Conservation (phyloP, 352 stramenopile species). For the Globisporangium nunn region DNA sequence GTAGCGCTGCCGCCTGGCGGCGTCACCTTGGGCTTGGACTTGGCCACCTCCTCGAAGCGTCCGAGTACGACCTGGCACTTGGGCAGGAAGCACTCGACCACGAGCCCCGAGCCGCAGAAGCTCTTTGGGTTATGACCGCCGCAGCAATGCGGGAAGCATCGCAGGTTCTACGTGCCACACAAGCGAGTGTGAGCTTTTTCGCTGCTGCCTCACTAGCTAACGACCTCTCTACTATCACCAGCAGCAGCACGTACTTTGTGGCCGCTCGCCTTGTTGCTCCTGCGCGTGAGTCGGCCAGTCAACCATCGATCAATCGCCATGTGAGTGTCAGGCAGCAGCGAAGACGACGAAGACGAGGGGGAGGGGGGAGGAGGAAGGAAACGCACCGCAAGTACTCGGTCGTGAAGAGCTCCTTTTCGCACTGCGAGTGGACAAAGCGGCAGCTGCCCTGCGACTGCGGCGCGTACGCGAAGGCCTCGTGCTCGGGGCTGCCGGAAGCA, state of each 20-base stretch:
- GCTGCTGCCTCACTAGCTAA: too few species aligned
- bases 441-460: slow-evolving; percentile 9
- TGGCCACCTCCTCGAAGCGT: slow-evolving; percentile 64
- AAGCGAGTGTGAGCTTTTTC: not conserved
- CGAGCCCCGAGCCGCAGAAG: slow-evolving; percentile 73
- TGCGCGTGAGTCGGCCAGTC: slow-evolving; percentile 9
- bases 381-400: slow-evolving; percentile 64
- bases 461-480: slow-evolving; percentile 2
- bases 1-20: not conserved
- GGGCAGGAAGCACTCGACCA: slow-evolving; percentile 56
- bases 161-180: slow-evolving; percentile 38
- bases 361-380: not conserved
- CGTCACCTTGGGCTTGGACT: slow-evolving; percentile 19
- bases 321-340: too few species aligned
- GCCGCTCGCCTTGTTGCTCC: slow-evolving; percentile 82
- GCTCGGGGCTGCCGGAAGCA: slow-evolving; percentile 20
- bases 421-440: slow-evolving; percentile 63
- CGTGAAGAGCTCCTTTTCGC: slow-evolving; percentile 67
- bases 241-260: slow-evolving; percentile 41
- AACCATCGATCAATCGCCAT: too few species aligned
- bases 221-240: too few species aligned
- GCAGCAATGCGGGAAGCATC: slow-evolving; percentile 81
- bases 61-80: slow-evolving; percentile 60
- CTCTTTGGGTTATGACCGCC: slow-evolving; percentile 80
- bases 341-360: too few species aligned